Evolutionary conservation across 768 basidiomycete species (phyloP).

Genomic region (Tricholoma terreum): DNA sequence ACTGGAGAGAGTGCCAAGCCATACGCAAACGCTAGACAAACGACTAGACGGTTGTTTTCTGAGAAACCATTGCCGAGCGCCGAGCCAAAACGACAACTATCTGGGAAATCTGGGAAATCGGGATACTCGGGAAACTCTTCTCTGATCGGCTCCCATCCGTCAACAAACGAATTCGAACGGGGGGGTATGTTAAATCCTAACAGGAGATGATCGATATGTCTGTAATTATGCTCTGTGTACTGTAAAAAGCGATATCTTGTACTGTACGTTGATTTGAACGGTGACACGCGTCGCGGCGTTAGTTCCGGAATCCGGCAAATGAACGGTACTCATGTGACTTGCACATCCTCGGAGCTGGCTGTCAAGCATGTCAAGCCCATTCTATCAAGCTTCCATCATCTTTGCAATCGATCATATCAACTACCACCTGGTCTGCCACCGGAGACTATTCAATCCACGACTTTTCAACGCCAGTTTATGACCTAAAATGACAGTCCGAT

Average conservation of each 20-base stretch:
- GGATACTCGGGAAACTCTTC: conserved; percentile 24
- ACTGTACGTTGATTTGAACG: too few species aligned
- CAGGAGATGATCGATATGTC: conserved; percentile 22
- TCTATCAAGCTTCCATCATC: too few species aligned
- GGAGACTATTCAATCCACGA: too few species aligned
- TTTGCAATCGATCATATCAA: too few species aligned
- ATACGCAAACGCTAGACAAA: conserved; percentile 16
- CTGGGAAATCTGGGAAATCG: conserved; percentile 3
- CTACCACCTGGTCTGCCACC: too few species aligned
- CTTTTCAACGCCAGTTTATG: conserved; percentile 5
- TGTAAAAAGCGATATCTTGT: neutral
- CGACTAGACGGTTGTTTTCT: conserved; percentile 5
- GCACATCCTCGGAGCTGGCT: too few species aligned
- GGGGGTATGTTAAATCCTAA: conserved; percentile 44
- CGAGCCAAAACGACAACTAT: conserved; percentile 28
- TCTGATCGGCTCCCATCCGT: conserved; percentile 24
- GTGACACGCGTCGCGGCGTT: too few species aligned
- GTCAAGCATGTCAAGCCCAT: too few species aligned
- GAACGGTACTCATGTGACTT: too few species aligned
- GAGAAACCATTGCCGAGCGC: conserved; percentile 24
- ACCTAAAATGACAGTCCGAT: conserved; percentile 55
- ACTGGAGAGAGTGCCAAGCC: conserved; percentile 9
- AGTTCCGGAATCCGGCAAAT: too few species aligned
- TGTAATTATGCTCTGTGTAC: neutral
- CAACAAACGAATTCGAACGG: conserved; percentile 36